Conservation (phyloP, 2,329 filamentous ascomycete genomes). For the Corniculantispora saksenae region DNA sequence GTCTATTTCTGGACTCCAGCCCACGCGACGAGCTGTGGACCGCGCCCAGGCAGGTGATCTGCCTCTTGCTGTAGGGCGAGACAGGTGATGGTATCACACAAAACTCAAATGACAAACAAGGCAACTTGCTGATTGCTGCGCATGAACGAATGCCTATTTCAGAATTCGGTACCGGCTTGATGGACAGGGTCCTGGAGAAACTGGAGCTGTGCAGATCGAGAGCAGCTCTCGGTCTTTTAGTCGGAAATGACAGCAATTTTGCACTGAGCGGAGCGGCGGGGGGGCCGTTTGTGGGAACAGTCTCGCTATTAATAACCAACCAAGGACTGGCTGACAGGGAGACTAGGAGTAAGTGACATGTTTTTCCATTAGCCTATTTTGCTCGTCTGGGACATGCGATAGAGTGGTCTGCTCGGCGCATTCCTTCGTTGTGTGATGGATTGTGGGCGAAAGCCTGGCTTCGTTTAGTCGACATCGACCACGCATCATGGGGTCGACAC, state of each 20-base stretch:
- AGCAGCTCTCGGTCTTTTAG: not conserved
- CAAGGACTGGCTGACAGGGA: not conserved
- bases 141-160: not conserved
- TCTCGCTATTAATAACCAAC: constrained; percentile 27
- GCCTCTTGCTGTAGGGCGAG: not conserved
- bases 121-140: not conserved
- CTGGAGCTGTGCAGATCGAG: constrained; percentile 33
- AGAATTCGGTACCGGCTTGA: not conserved
- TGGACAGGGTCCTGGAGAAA: not conserved
- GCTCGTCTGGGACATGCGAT: not conserved
- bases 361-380: not conserved
- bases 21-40: not conserved
- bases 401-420: not conserved
- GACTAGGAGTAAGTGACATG: not conserved
- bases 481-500: not conserved
- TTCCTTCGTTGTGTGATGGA: not conserved
- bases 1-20: not conserved
- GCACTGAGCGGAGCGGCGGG: constrained; percentile 72
- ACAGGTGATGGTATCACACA: not conserved
- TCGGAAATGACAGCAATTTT: constrained; percentile 77
- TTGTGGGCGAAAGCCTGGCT: not conserved
- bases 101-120: not conserved
- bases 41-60: not conserved
- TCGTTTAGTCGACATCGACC: not conserved
- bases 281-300: constrained; percentile 70